These are phyloP conservation scores for Halophytophthora polymorphica DNA, from an alignment of 352 stramenopile species.

Conservation along the genomic window DNA sequence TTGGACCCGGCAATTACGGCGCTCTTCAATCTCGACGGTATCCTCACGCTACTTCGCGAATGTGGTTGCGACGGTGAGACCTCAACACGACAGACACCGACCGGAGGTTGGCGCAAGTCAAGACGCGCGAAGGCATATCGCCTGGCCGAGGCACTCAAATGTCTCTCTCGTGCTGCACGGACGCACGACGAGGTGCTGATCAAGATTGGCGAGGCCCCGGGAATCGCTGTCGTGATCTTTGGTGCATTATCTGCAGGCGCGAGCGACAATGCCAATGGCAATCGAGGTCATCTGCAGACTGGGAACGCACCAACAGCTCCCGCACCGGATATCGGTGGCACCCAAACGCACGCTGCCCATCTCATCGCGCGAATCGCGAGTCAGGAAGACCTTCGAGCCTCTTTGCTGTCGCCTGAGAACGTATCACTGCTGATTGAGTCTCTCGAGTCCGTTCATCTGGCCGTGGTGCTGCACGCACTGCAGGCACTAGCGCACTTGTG, in stretches of 20 bases:
- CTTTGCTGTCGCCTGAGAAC: conserved; percentile 53
- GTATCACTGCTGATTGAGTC: conserved; percentile 63
- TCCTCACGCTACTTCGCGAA: conserved; percentile 51
- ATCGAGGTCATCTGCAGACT: conserved; percentile 6
- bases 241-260: conserved; percentile 21
- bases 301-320: neutral
- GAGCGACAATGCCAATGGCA: neutral
- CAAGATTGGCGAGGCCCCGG: conserved; percentile 51
- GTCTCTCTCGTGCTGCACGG: conserved; percentile 44
- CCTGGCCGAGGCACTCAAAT: conserved; percentile 62
- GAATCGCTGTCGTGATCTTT: conserved; percentile 47
- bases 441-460: conserved; percentile 65
- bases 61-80: conserved; percentile 21
- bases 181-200: conserved; percentile 64
- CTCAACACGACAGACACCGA: conserved; percentile 1
- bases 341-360: conserved; percentile 56
- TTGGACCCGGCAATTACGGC: conserved; percentile 52
- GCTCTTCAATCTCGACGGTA: conserved; percentile 63
- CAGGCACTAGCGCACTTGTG: conserved; percentile 59
- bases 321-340: conserved; percentile 16
- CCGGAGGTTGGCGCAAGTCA: conserved; percentile 13
- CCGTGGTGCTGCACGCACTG: conserved; percentile 59
- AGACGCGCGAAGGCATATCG: conserved; percentile 19
- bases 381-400: conserved; percentile 48
- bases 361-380: conserved; percentile 52